phyloP scores from a whole-genome alignment of 2,329 filamentous ascomycete genomes.

The Raffaelea arxii region DNA sequence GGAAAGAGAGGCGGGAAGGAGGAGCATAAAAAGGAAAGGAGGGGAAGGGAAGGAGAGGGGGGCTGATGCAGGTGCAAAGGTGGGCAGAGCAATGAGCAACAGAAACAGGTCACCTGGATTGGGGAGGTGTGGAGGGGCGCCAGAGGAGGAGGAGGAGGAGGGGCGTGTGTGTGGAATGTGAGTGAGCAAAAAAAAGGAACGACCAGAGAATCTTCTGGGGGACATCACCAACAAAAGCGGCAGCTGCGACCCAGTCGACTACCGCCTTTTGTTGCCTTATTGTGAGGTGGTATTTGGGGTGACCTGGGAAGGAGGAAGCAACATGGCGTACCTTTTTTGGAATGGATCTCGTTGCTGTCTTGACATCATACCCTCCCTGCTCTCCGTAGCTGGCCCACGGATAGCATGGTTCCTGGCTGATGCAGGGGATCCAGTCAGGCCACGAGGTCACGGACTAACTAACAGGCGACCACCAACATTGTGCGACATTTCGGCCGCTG shows the following conservation, averaged over 20 bases:
- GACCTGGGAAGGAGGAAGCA: too few species aligned
- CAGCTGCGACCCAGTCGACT: conserved; percentile 1
- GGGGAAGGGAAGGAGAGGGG: conserved; percentile 1
- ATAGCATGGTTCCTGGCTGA: conserved; percentile 1
- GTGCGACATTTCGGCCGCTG: too few species aligned
- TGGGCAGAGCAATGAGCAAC: background rate
- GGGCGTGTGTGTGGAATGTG: conserved; percentile 1
- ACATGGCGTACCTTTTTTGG: background rate
- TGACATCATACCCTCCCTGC: too few species aligned
- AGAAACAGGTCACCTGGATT: background rate
- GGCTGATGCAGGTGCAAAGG: background rate
- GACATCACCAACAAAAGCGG: background rate
- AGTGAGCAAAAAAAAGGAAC: background rate
- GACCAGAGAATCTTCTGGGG: too few species aligned
- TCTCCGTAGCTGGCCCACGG: background rate
- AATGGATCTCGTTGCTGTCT: background rate
- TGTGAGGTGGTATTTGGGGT: too few species aligned
- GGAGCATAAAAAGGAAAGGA: conserved; percentile 6
- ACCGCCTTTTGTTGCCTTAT: background rate
- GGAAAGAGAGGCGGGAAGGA: background rate
- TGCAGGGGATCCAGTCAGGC: background rate
- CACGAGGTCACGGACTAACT: conserved; percentile 1
- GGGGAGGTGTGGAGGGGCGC: background rate
- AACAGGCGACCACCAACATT: background rate
- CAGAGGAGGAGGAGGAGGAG: background rate